Evolutionary conservation across 1,284 basidiomycete genomes (phyloP).

Genomic region (Ceratobasidium sp.): DNA sequence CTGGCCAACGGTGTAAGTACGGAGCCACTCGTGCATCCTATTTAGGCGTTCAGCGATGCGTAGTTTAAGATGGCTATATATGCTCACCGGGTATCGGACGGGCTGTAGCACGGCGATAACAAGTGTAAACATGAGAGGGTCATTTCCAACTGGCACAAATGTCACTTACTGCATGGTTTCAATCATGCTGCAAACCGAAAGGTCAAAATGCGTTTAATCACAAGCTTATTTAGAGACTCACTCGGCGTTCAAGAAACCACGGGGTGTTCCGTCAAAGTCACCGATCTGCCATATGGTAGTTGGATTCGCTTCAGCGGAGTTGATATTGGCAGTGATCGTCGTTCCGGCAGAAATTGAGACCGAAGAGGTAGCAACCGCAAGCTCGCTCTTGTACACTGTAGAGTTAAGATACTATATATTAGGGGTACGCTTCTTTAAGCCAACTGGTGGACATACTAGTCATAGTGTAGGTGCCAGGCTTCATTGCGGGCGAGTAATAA

Average conservation of each 20-base stretch:
- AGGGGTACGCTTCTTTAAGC: background rate
- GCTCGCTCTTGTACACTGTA: slow-evolving; percentile 59
- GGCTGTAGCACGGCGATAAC: background rate
- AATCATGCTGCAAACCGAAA: slow-evolving; percentile 57
- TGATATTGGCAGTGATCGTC: slow-evolving; percentile 56
- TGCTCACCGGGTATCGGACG: slow-evolving; percentile 30
- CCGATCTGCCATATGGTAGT: slow-evolving; percentile 64
- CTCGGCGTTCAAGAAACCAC: slow-evolving; percentile 64
- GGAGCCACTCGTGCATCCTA: slow-evolving; percentile 62
- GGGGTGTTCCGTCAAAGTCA: slow-evolving; percentile 63
- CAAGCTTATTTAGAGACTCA: slow-evolving; percentile 48
- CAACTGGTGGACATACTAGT: slow-evolving; percentile 51
- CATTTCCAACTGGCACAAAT: background rate
- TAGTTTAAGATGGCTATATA: background rate
- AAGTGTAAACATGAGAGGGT: background rate
- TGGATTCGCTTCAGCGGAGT: slow-evolving; percentile 56
- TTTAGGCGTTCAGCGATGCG: background rate
- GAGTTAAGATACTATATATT: background rate
- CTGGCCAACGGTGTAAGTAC: slow-evolving; percentile 57
- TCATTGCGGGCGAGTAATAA: slow-evolving; percentile 63
- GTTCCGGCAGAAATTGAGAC: slow-evolving; percentile 61
- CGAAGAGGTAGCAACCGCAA: slow-evolving; percentile 60
- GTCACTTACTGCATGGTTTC: slow-evolving; percentile 65
- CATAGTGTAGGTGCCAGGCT: slow-evolving; percentile 63
- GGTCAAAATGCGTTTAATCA: background rate